A percentile compares a stretch with the other conserved stretches of the same genome.
Evolutionary conservation across 1,284 basidiomycete genomes (phyloP).

Genomic region (Pseudozyma tsukubaensis): DNA sequence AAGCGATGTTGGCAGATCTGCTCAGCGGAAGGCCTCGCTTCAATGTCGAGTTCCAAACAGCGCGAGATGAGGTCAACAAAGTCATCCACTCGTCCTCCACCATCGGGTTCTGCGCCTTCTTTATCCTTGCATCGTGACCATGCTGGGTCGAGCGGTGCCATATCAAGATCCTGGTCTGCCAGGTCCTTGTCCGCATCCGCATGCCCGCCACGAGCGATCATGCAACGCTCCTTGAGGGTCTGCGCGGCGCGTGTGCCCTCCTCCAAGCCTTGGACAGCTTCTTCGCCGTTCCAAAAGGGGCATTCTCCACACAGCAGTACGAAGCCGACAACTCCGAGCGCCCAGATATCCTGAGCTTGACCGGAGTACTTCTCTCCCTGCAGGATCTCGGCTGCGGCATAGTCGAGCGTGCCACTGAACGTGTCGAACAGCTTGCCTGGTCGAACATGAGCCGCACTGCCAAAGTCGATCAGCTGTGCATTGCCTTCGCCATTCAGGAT

Average conservation of each 20-base stretch:
- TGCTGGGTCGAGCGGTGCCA: conserved; percentile 35
- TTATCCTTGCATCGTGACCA: conserved; percentile 37
- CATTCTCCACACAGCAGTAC: conserved; percentile 95
- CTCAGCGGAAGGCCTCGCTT: conserved; percentile 78
- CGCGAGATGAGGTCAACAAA: conserved; percentile 82
- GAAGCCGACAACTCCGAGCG: conserved; percentile 95
- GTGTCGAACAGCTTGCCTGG: conserved; percentile 95
- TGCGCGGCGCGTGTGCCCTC: conserved; percentile 59
- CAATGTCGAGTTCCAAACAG: conserved; percentile 78
- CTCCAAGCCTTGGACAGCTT: conserved; percentile 60
- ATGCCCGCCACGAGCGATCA: conserved; percentile 38
- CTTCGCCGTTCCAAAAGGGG: conserved; percentile 75
- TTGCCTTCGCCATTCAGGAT: conserved; percentile 70
- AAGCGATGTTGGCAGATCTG: conserved; percentile 81
- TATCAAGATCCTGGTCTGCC: conserved; percentile 18
- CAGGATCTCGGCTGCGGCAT: conserved; percentile 95
- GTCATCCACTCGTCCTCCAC: conserved; percentile 82
- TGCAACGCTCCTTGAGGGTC: conserved; percentile 55
- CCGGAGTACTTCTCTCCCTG: conserved; percentile 93
- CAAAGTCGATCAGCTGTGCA: conserved; percentile 95
- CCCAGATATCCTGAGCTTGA: conserved; percentile 98
- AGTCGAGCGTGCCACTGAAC: conserved; percentile 85
- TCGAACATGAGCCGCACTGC: conserved; percentile 75
- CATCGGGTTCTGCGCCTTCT: conserved; percentile 71
- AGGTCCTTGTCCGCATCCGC: conserved; percentile 28